Evolutionary conservation across 2,329 filamentous ascomycete species (phyloP).

Genomic region (Truncatella angustata): DNA sequence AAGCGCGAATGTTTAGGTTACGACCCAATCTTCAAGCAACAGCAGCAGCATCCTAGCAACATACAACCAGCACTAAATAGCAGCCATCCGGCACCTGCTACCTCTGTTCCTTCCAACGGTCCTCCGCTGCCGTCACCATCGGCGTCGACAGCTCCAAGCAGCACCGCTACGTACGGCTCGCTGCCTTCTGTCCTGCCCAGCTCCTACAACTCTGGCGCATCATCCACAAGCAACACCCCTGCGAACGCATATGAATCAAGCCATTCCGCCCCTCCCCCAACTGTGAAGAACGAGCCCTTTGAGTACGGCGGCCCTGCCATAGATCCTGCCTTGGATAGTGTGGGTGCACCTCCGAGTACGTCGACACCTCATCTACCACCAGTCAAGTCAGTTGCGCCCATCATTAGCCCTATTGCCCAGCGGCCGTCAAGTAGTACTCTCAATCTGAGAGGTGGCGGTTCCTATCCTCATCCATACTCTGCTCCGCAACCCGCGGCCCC

Average conservation of each 20-base stretch:
- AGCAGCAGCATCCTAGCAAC: conserved; percentile 63
- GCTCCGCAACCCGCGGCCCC: conserved; percentile 25
- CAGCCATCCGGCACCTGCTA: conserved; percentile 31
- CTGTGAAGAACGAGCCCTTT: conserved; percentile 41
- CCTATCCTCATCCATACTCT: conserved; percentile 34
- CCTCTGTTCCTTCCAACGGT: conserved; percentile 25
- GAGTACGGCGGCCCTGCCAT: conserved; percentile 60
- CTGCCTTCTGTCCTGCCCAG: conserved; percentile 26
- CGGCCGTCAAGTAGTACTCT: conserved; percentile 35
- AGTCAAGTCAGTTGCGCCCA: conserved; percentile 20
- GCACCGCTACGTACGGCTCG: conserved; percentile 23
- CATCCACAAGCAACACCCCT: conserved; percentile 32
- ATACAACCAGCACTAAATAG: conserved; percentile 52
- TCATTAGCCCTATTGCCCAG: conserved; percentile 22
- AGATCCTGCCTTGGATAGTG: conserved; percentile 63
- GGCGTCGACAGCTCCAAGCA: conserved; percentile 18
- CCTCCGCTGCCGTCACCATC: conserved; percentile 13
- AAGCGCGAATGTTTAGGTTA: conserved; percentile 85
- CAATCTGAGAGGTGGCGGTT: conserved; percentile 51
- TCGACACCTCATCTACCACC: conserved; percentile 30
- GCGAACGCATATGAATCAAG: conserved; percentile 27
- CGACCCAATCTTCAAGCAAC: conserved; percentile 81
- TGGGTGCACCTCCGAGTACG: conserved; percentile 34
- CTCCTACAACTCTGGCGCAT: conserved; percentile 17
- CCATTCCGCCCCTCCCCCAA: conserved; percentile 26